Evolutionary conservation across 1,139 yeast genomes (phyloP).

Genomic region (Kazachstania sp.): DNA sequence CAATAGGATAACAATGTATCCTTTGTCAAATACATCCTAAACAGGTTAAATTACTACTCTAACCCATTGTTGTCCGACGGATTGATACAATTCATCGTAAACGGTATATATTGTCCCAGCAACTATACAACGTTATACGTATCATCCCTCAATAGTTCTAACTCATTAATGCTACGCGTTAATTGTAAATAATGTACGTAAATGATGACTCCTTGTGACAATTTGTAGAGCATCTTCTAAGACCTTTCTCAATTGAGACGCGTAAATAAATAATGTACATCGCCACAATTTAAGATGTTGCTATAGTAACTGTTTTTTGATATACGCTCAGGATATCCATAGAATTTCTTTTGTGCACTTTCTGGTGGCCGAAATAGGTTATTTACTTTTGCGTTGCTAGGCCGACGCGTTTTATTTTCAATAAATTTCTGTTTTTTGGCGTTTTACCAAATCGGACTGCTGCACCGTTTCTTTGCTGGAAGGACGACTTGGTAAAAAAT

Average conservation of each 20-base stretch:
- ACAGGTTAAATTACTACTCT: too few relatives aligned
- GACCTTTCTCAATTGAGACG: background rate
- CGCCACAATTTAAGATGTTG: background rate
- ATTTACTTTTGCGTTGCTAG: background rate
- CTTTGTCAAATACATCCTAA: too few relatives aligned
- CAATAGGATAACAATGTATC: too few relatives aligned
- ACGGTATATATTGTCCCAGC: background rate
- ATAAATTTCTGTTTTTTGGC: background rate
- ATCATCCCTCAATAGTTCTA: background rate
- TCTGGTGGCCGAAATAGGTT: background rate
- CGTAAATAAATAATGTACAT: background rate
- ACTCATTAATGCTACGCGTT: background rate
- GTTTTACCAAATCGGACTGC: background rate
- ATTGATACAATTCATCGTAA: too few relatives aligned
- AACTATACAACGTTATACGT: background rate
- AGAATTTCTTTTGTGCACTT: background rate
- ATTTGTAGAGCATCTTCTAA: too few relatives aligned
- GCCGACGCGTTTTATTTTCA: slow-evolving; percentile 1
- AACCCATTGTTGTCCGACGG: too few relatives aligned
- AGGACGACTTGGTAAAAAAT: background rate
- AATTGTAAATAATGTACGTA: background rate
- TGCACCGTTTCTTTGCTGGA: too few relatives aligned
- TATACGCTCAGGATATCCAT: background rate
- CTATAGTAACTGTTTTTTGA: background rate
- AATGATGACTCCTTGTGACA: too few relatives aligned